Conservation (phyloP, 2,329 filamentous ascomycete genomes). For the Fusarium nematophilum region DNA sequence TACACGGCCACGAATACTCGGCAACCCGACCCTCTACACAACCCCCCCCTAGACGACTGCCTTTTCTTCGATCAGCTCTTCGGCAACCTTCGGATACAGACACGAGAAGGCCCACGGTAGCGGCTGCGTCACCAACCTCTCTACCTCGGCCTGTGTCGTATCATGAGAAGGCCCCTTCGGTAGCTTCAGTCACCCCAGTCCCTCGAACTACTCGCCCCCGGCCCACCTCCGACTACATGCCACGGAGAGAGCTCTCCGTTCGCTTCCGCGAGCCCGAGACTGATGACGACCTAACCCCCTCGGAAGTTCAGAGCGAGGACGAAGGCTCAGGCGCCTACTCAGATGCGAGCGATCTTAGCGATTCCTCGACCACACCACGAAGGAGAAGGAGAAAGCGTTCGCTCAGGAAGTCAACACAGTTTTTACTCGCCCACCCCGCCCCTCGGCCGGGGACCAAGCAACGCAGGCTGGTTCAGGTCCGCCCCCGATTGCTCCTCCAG, state of each 20-base stretch:
- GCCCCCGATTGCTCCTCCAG: conserved; percentile 77
- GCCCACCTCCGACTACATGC: conserved; percentile 54
- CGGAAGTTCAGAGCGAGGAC: conserved; percentile 57
- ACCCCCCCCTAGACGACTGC: conserved; percentile 50
- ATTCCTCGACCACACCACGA: conserved; percentile 55
- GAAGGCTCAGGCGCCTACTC: conserved; percentile 56
- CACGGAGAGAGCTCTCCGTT: conserved; percentile 57
- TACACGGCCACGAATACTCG: conserved; percentile 71
- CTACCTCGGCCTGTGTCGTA: conserved; percentile 40
- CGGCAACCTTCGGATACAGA: conserved; percentile 49
- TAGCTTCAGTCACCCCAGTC: conserved; percentile 23
- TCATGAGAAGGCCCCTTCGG: conserved; percentile 38
- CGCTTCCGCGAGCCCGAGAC: conserved; percentile 57
- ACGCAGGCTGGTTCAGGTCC: conserved; percentile 73
- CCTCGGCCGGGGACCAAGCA: conserved; percentile 69
- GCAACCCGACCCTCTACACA: conserved; percentile 48
- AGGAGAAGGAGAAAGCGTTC: conserved; percentile 56
- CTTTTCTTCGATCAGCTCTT: conserved; percentile 57
- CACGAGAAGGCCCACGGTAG: conserved; percentile 26
- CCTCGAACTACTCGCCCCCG: conserved; percentile 41
- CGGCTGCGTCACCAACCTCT: conserved; percentile 21
- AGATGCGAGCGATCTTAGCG: conserved; percentile 58
- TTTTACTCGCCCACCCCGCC: conserved; percentile 75
- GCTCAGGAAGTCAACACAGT: conserved; percentile 69
- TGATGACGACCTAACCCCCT: conserved; percentile 39